These are phyloP conservation scores for Fusarium pseudoanthophilum DNA, from an alignment of 2,329 filamentous ascomycete species.

Conservation along the genomic window DNA sequence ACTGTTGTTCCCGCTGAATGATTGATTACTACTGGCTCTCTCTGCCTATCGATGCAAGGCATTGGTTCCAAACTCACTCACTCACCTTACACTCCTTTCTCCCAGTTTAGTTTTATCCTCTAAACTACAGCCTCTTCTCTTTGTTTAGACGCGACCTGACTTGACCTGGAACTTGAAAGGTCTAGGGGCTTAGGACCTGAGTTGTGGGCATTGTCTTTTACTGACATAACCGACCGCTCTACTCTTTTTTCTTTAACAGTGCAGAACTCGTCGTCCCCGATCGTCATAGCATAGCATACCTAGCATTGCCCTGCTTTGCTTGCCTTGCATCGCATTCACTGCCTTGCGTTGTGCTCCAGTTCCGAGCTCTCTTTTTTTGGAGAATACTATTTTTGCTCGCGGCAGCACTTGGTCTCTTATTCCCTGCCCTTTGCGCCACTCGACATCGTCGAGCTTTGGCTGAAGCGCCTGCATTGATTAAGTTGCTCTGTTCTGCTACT, in stretches of 20 bases:
- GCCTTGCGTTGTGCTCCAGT: slow-evolving; percentile 15
- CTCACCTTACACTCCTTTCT: slow-evolving; percentile 25
- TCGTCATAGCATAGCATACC: slow-evolving; percentile 28
- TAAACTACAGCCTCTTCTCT: slow-evolving; percentile 18
- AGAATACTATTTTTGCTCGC: slow-evolving; percentile 23
- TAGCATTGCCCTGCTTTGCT: slow-evolving; percentile 6
- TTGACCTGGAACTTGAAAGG: slow-evolving; percentile 19
- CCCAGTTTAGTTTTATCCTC: slow-evolving; percentile 27
- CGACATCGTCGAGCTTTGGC: slow-evolving; percentile 32
- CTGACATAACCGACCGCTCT: slow-evolving; percentile 42
- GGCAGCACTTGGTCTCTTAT: background rate
- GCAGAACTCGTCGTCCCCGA: slow-evolving; percentile 26
- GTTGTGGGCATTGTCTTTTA: slow-evolving; percentile 39
- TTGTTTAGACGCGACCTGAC: slow-evolving; percentile 30
- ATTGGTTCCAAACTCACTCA: slow-evolving; percentile 18
- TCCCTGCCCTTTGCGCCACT: slow-evolving; percentile 23
- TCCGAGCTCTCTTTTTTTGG: slow-evolving; percentile 23
- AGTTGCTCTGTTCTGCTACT: slow-evolving; percentile 16
- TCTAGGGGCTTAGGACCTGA: slow-evolving; percentile 26
- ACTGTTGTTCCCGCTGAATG: slow-evolving; percentile 31
- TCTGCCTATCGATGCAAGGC: slow-evolving; percentile 31
- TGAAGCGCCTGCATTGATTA: slow-evolving; percentile 12
- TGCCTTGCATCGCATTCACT: slow-evolving; percentile 29
- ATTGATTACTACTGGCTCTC: slow-evolving; percentile 34
- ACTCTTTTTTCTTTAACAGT: slow-evolving; percentile 27